phyloP scores from a whole-genome alignment of 2,329 filamentous ascomycete genomes.

The Hysterium pulicare region DNA sequence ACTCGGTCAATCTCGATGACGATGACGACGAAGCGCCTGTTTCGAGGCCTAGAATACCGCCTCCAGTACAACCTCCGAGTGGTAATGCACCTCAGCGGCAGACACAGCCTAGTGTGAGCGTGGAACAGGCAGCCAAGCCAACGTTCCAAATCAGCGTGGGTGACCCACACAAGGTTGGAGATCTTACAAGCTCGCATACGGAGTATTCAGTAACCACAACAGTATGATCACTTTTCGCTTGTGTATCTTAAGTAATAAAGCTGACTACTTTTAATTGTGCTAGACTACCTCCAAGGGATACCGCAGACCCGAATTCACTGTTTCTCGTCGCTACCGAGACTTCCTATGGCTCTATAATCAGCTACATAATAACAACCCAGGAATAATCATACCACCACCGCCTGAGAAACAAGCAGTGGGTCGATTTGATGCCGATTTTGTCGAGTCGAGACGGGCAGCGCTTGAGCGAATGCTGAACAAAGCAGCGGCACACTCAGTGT shows the following conservation, averaged over 20 bases:
- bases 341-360: slow-evolving; percentile 98
- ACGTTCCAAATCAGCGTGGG: slow-evolving; percentile 87
- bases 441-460: slow-evolving; percentile 85
- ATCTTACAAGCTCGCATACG: slow-evolving; percentile 94
- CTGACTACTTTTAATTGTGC: slow-evolving; percentile 4
- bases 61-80: slow-evolving; percentile 54
- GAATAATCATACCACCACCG: slow-evolving; percentile 89
- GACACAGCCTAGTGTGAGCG: slow-evolving; percentile 73
- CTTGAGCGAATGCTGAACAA: slow-evolving; percentile 98
- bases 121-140: slow-evolving; percentile 92
- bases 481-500: slow-evolving; percentile 78
- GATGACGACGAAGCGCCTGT: slow-evolving; percentile 45
- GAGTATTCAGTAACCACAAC: slow-evolving; percentile 94
- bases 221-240: slow-evolving; percentile 49
- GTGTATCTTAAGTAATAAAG: slow-evolving; percentile 1
- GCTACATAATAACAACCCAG: slow-evolving; percentile 89
- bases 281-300: slow-evolving; percentile 96
- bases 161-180: slow-evolving; percentile 96
- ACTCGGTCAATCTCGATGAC: slow-evolving; percentile 70
- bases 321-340: slow-evolving; percentile 90
- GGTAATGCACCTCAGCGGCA: slow-evolving; percentile 49
- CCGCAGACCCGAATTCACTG: slow-evolving; percentile 84
- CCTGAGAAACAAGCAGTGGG: slow-evolving; percentile 98
- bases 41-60: slow-evolving; percentile 61
- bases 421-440: slow-evolving; percentile 93